Conservation (phyloP, 495 filamentous ascomycete genomes). For the Letharia lupina region DNA sequence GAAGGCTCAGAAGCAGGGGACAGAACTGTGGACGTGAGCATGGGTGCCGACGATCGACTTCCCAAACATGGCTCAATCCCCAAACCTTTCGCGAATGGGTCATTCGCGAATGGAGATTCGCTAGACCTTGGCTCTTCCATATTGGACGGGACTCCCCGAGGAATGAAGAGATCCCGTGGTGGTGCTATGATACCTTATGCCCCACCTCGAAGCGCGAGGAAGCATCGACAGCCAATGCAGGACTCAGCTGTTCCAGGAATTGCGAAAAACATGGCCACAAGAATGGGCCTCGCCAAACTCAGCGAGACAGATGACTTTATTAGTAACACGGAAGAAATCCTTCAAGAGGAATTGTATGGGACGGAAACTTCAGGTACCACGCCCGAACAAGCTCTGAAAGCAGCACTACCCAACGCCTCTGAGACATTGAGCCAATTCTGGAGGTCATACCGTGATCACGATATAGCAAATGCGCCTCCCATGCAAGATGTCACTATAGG, state of each 20-base stretch:
- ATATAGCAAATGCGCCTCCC: conserved; percentile 38
- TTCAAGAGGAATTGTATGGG: conserved; percentile 28
- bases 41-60: neutral
- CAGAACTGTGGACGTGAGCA: conserved; percentile 4
- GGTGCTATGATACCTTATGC: conserved; percentile 35
- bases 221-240: conserved; percentile 24
- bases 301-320: conserved; percentile 47
- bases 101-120: neutral
- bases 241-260: conserved; percentile 41
- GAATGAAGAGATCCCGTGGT: conserved; percentile 36
- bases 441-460: conserved; percentile 41
- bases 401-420: conserved; percentile 46
- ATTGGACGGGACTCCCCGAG: conserved; percentile 37
- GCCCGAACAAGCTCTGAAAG: conserved; percentile 47
- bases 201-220: conserved; percentile 36
- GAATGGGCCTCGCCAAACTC: conserved; percentile 37
- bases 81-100: neutral
- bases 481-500: conserved; percentile 41
- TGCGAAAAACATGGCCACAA: conserved; percentile 43
- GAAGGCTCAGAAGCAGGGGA: conserved; percentile 34
- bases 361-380: conserved; percentile 48
- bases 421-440: conserved; percentile 51
- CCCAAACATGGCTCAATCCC: neutral
- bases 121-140: conserved; percentile 19
- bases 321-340: conserved; percentile 46